These are phyloP conservation scores for Suhomyces terraborum DNA, from an alignment of 1,139 yeast species.

Conservation along the genomic window DNA sequence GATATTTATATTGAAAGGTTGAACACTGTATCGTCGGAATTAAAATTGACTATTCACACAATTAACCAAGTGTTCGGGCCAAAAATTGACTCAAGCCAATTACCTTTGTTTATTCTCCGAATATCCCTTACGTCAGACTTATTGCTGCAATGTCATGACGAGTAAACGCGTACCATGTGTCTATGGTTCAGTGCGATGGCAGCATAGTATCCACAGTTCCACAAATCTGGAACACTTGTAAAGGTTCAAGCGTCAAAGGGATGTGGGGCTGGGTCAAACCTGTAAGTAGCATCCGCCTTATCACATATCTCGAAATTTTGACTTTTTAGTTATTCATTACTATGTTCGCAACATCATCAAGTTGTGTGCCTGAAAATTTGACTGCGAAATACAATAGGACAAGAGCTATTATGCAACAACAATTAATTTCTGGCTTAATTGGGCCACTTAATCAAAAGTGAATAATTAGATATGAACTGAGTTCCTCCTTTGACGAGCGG, in stretches of 20 bases:
- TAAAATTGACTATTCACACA: not conserved
- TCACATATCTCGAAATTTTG: not conserved
- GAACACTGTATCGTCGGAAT: not conserved
- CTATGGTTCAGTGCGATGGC: not conserved
- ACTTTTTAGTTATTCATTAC: not conserved
- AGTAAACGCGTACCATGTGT: not conserved
- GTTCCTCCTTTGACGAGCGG: not conserved
- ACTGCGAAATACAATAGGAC: slow-evolving; percentile 3
- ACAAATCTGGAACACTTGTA: not conserved
- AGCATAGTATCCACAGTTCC: not conserved
- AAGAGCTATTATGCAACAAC: not conserved
- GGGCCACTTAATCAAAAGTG: not conserved
- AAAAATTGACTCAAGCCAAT: too few relatives aligned
- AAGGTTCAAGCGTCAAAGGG: not conserved
- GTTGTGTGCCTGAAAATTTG: slow-evolving; percentile 1
- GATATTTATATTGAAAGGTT: not conserved
- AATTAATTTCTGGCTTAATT: not conserved
- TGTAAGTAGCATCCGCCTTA: not conserved
- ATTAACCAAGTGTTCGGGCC: too few relatives aligned
- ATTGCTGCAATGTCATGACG: not conserved
- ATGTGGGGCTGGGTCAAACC: not conserved
- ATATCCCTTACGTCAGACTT: not conserved
- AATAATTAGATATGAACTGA: not conserved
- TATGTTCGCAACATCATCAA: not conserved
- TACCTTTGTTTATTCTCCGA: not conserved